Evolutionary conservation across 345 rosid genomes (phyloP), one percentile per base, ranked within the genome.

Genomic region (Camelina laxa): DNA sequence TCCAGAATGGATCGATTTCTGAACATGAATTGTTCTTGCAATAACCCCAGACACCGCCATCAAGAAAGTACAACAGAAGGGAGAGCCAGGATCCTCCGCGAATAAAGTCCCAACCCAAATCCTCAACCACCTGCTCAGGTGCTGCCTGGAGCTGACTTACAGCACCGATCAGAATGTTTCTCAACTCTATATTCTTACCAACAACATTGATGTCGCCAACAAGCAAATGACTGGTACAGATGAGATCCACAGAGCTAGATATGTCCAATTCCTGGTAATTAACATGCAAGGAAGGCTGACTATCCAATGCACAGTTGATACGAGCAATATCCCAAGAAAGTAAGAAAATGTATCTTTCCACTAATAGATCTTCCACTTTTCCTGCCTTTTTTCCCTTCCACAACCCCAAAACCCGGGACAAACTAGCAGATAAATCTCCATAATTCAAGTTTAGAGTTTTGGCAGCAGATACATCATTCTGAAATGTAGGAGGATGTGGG

Each of bases 311-410:
- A 39, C 73, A 67, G 48, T 79, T 74, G 72, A 76, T 68, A 24
- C 74, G 68, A 63, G 93, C 84, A 70, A 90, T 76, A 83, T 95
- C 99, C 83, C 88, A 87, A 81, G 96, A 89, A 77, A 95, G 96
- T 19, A 81, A 58, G 80, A 89, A 95, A 56, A 90, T 51, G 79
- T 95, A 95, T 82, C 99, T 88, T 85, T 95, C 99, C 75, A 90
- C 82, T 42, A 95, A 78, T 72, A 92, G 84, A 74, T 92, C 99
- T 86, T 88, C 98, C 78, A 87, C 81, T 36, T 78, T 75, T 62
- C 62, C 76, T 65, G 98, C 87, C 65, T 77, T 87, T 77, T 79
- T 88, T 16, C 94, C 92, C 70, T 86, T 87, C 99, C 99, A 95
- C 12, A 87, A 72, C 47, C 87, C 96, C 81, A 86, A 76, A 82